A percentile compares a stretch with the other conserved stretches of the same genome.
phyloP scores from a whole-genome alignment of 306 rosid species.

The Canavalia gladiata region DNA sequence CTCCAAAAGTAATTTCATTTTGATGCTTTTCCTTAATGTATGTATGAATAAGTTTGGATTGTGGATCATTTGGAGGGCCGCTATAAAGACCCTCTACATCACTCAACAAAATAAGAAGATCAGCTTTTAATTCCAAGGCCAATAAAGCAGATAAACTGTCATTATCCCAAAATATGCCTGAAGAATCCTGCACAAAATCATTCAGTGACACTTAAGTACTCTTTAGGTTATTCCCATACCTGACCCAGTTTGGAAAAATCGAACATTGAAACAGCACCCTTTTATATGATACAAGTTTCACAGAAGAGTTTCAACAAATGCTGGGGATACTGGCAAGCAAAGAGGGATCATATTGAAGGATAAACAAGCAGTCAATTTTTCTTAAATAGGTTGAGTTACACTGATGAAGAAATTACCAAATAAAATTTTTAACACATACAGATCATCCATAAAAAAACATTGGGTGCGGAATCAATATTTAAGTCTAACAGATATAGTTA shows the following conservation, averaged over 20 bases:
- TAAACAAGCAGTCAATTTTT: slow-evolving; percentile 10
- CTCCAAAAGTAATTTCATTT: slow-evolving; percentile 94
- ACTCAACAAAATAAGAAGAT: slow-evolving; percentile 93
- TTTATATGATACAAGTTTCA: background rate
- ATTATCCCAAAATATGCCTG: slow-evolving; percentile 99
- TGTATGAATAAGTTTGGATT: slow-evolving; percentile 88
- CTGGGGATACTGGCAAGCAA: slow-evolving; percentile 3
- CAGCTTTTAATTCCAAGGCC: slow-evolving; percentile 97
- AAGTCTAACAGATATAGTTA: slow-evolving; percentile 10
- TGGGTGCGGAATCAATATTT: slow-evolving; percentile 6
- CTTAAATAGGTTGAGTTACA: background rate
- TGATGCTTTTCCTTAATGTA: slow-evolving; percentile 92
- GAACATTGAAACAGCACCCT: background rate
- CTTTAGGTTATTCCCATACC: slow-evolving; percentile 10
- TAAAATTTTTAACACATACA: background rate
- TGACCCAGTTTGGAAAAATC: background rate
- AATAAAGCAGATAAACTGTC: slow-evolving; percentile 98
- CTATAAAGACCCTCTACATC: slow-evolving; percentile 97
- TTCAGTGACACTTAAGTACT: slow-evolving; percentile 21
- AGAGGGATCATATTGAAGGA: slow-evolving; percentile 2
- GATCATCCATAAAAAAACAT: slow-evolving; percentile 27
- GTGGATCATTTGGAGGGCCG: slow-evolving; percentile 98
- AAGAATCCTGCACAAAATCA: slow-evolving; percentile 78
- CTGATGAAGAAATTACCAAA: background rate
- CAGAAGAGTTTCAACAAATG: slow-evolving; percentile 27